Evolutionary conservation across 1,139 yeast genomes (phyloP).

Genomic region (Protomyces macrosporus): DNA sequence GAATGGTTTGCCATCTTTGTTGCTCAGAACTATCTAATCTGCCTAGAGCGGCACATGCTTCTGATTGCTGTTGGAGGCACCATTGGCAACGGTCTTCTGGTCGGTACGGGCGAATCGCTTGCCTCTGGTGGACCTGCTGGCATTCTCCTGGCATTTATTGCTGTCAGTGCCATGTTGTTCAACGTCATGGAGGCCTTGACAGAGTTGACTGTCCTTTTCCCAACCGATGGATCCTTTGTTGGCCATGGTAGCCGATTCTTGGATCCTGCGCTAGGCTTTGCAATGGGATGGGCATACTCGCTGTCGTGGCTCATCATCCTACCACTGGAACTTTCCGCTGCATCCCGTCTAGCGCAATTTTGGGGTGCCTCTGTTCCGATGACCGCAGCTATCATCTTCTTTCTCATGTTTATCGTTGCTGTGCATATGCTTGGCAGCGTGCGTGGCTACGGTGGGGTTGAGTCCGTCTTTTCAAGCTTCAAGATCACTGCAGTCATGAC

Average conservation of each 20-base stretch:
- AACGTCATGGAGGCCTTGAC: slow-evolving; percentile 66
- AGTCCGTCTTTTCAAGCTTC: slow-evolving; percentile 57
- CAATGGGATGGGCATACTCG: slow-evolving; percentile 42
- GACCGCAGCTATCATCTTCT: slow-evolving; percentile 37
- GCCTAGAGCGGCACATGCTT: not conserved
- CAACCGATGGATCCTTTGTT: slow-evolving; percentile 29
- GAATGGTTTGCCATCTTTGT: no score
- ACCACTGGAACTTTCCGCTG: slow-evolving; percentile 42
- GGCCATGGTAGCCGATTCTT: slow-evolving; percentile 33
- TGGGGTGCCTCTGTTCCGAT: slow-evolving; percentile 32
- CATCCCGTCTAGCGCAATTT: slow-evolving; percentile 40
- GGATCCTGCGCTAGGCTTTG: slow-evolving; percentile 41
- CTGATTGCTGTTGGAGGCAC: slow-evolving; percentile 59
- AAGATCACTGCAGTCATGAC: slow-evolving; percentile 50
- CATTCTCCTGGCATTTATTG: slow-evolving; percentile 57
- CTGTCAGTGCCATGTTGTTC: slow-evolving; percentile 62
- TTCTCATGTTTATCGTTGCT: slow-evolving; percentile 38
- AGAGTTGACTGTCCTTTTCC: slow-evolving; percentile 39
- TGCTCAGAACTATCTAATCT: not conserved
- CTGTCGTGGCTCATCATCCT: slow-evolving; percentile 41
- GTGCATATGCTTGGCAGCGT: slow-evolving; percentile 38
- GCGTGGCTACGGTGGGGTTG: slow-evolving; percentile 56
- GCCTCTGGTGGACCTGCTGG: slow-evolving; percentile 67
- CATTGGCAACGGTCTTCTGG: slow-evolving; percentile 57
- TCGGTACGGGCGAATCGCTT: slow-evolving; percentile 53